Conservation (phyloP, 108 stramenopile genomes). For the Bacterosira constricta region DNA sequence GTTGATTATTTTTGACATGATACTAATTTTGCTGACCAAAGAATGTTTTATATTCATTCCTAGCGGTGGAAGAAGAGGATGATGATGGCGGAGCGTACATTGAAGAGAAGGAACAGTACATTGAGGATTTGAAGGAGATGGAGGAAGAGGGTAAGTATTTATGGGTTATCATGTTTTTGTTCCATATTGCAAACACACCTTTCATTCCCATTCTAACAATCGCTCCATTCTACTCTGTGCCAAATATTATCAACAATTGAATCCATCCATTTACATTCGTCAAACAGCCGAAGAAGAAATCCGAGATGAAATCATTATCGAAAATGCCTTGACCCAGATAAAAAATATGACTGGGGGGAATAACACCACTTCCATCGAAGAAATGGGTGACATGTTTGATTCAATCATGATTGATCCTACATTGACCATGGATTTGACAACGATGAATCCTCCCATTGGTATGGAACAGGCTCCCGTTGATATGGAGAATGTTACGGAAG, state of each 20-base stretch:
- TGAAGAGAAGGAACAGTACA: constrained; percentile 12
- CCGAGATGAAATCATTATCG: not conserved
- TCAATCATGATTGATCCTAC: constrained; percentile 27
- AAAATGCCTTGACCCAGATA: not conserved
- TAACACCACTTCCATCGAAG: constrained; percentile 5
- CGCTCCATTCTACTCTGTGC: no score
- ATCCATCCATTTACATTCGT: no score
- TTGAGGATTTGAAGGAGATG: constrained; percentile 15
- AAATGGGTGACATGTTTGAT: not conserved
- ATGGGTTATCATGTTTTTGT: not conserved
- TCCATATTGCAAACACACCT: not conserved
- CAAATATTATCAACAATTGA: no score
- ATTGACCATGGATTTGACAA: constrained; percentile 46
- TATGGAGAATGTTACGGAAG: not conserved
- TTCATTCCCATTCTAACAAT: no score
- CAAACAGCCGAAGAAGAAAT: not conserved
- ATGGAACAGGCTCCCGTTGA: not conserved
- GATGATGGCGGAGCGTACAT: constrained; percentile 12
- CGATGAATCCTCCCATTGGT: constrained; percentile 22
- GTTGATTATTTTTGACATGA: not conserved
- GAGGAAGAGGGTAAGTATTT: constrained; percentile 3
- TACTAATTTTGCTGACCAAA: not conserved
- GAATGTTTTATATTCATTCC: not conserved
- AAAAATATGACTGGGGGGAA: not conserved
- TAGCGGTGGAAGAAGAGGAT: constrained; percentile 8